Evolutionary conservation across 208 protist species (phyloP), one percentile per base, ranked within the genome.

Genomic region (Blastocrithidia nonstop): DNA sequence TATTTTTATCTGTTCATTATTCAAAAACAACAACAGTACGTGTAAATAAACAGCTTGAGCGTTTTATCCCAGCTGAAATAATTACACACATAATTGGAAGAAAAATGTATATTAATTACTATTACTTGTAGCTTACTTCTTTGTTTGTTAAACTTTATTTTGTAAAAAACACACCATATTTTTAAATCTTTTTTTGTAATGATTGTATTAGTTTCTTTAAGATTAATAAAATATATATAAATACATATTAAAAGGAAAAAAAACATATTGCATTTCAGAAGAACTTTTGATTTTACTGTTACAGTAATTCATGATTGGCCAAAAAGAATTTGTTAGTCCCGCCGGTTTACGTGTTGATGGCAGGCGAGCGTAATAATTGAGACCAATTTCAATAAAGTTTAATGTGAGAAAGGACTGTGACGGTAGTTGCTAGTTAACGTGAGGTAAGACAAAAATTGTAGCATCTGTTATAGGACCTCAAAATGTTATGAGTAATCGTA

Each of bases 241-340:
- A 6, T 20, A 49, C 44, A 49, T 15, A 37, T n/a, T 45, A 16
- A 52, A 27, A 52, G 29, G 45, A 27, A 44, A 27, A 52, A 27
- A 52, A 16, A 24, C 24, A 29, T 19, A 52, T n/a, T n/a, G n/a
- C n/a, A n/a, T n/a, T n/a, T n/a, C n/a, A n/a, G n/a, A n/a, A n/a
- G n/a, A n/a, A n/a, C n/a, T n/a, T n/a, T n/a, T n/a, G n/a, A n/a
- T n/a, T n/a, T n/a, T n/a, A n/a, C n/a, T n/a, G n/a, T 9, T 17
- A 3, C 32, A 47, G 29, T n/a, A 16, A 47, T 6, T 33, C 19
- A 71, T 69, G 62, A 67, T 57, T 54, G 76, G 77, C 36, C 67
- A 62, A 45, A 82, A 76, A 51, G 77, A 93, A 42, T 92, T 88
- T 56, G 69, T 92, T 6, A 87, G 71, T 41, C 60, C 78, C 6